Evolutionary conservation across 2,329 filamentous ascomycete genomes (phyloP).

Genomic region (Alternaria triticimaculans): DNA sequence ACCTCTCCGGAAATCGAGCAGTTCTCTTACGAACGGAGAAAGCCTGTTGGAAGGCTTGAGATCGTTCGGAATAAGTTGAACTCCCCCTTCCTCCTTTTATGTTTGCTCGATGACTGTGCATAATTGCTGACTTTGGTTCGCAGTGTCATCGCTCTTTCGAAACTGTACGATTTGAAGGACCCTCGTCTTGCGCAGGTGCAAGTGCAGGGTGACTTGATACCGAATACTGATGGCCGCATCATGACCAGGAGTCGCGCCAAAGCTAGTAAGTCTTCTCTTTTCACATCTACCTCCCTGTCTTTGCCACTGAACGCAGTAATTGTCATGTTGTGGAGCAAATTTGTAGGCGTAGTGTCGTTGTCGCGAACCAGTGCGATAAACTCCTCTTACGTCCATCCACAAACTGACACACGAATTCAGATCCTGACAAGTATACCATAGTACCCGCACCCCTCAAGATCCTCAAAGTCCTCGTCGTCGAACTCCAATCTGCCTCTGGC

Average conservation of each 20-base stretch:
- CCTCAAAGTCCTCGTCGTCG: constrained; percentile 91
- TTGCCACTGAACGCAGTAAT: not conserved
- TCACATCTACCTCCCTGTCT: not conserved
- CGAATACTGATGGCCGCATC: constrained; percentile 75
- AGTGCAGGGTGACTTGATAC: constrained; percentile 91
- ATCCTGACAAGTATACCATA: constrained; percentile 88
- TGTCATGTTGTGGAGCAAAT: constrained; percentile 2
- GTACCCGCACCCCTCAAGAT: constrained; percentile 93
- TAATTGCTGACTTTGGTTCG: constrained; percentile 15
- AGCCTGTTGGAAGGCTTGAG: not conserved
- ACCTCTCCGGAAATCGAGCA: not conserved
- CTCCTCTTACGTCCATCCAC: not conserved
- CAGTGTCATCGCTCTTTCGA: constrained; percentile 90
- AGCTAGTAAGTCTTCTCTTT: constrained; percentile 65
- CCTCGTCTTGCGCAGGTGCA: constrained; percentile 76
- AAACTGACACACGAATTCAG: constrained; percentile 50
- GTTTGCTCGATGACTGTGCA: not conserved
- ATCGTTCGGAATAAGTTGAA: constrained; percentile 6
- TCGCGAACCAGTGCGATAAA: not conserved
- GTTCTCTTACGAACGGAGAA: constrained; percentile 2
- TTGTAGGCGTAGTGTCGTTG: not conserved
- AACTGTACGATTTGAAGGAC: constrained; percentile 87
- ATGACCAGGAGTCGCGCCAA: constrained; percentile 92
- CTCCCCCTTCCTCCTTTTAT: not conserved
- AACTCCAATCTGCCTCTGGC: constrained; percentile 82